Evolutionary conservation across 768 basidiomycete species (phyloP), one percentile per base, ranked within the genome.

Genomic region (Sistotremastrum suecicum): DNA sequence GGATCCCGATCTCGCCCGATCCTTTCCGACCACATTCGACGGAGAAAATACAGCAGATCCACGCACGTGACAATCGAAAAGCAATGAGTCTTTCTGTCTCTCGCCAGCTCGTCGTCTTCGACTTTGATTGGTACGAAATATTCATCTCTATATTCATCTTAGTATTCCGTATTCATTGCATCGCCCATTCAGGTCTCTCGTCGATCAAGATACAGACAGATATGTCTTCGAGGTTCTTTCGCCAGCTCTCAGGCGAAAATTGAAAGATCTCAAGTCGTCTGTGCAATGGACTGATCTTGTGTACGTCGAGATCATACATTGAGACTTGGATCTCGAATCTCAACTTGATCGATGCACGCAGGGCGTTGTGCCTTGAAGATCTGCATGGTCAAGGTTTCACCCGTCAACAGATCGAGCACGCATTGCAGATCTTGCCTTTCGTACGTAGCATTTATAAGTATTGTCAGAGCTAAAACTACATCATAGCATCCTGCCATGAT

Each of bases 161-260:
- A 12, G 4, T 42, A 11, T 30, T 2, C 9, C 40, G 10, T 9
- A 43, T 6, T 7, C 34, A 28, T 30, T 31, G 6, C 32, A 10
- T 5, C n/a, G 10, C 36, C 11, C 20, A 1, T 32, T 35, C 53
- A 89, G 85, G 85, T 89, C 86, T 34, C 74, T 86, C 64, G 79
- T 80, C 45, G 94, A 99, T 66, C 92, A 98, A 66, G 95, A 99
- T 66, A 83, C 91, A 1, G 95, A 98, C 63, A 70, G 91, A 63
- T 99, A 83, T 76, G 67, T 91, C 48, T 80, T 88, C 52, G 88
- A 92, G 60, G 88, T 94, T 47, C 73, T 91, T 34, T 83, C 80
- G 0, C 81, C 82, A 2, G 78, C 87, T 54, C 69, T 97, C 39
- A 84, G 95, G 45, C 69, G 87, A 41, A 77, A 84, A 58, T 78